Evolutionary conservation across 2,329 filamentous ascomycete species (phyloP), one percentile per base, ranked within the genome.

Genomic region (Colletotrichum endophyticum): DNA sequence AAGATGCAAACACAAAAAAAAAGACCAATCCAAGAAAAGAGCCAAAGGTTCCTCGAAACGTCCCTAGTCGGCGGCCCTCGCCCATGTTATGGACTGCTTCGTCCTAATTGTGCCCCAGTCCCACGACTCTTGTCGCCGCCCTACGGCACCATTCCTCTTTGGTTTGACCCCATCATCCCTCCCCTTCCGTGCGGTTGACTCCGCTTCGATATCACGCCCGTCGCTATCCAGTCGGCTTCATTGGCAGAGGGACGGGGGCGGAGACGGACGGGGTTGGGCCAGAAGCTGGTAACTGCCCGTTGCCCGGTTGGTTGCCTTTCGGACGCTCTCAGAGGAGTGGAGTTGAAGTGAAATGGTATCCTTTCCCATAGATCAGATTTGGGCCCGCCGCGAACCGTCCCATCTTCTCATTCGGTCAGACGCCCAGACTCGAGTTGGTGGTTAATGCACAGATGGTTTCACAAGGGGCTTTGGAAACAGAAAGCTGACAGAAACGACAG

Each of bases 381-480:
- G 70, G 57, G 57, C 74, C 63, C 56, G 57, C 15, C n/a, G 57
- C 68, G 70, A 44, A 73, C 66, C 74, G 49, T 74, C 70, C 64
- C 66, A 76, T 66, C 34, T 76, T 70, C 59, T 61, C 25, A 70
- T 74, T 62, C 64, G 74, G 74, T 66, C 59, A 62, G 44, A 61
- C 63, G 22, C 64, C 49, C 66, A 59, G 63, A 32, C 27, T 39
- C 66, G 11, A 25, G 63, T 39, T 56, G 32, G 66, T 22, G 57
- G 66, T 57, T 66, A 70, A 76, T 69, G 74, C 74, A 68, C 19
- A 73, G 34, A 36, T n/a, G 64, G 74, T 76, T 76, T 76, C 74
- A 76, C 49, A 69, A 73, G 64, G n/a, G 16, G 7, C 53, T 66
- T 76, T 63, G 74, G 74, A 76, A 76, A 76, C 74, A 73, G 62